Evolutionary conservation across 345 rosid species (phyloP).

Genomic region (Populus tremula): DNA sequence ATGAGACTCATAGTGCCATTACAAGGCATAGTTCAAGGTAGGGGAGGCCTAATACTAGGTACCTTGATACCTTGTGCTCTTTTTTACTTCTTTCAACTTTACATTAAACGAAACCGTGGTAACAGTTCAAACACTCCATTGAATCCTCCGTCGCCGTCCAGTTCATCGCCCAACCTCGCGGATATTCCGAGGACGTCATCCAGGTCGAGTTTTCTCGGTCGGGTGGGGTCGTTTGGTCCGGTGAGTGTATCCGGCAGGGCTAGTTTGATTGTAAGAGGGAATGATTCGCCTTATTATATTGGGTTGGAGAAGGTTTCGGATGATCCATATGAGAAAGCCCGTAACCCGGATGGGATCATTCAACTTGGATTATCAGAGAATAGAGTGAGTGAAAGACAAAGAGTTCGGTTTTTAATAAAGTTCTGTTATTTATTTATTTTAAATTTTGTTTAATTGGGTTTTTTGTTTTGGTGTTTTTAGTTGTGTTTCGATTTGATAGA

Average conservation of each 20-base stretch:
- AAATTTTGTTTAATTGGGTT: neutral
- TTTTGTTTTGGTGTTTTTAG: constrained; percentile 30
- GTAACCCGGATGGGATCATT: constrained; percentile 59
- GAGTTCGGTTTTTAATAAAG: too few species aligned
- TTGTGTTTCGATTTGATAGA: constrained; percentile 85
- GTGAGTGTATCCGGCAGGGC: constrained; percentile 61
- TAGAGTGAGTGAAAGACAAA: constrained; percentile 37
- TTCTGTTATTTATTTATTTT: neutral
- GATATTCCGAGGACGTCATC: constrained; percentile 56
- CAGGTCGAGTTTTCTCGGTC: constrained; percentile 43
- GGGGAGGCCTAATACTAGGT: constrained; percentile 77
- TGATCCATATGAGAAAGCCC: constrained; percentile 57
- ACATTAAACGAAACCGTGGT: constrained; percentile 65
- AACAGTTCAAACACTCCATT: constrained; percentile 14
- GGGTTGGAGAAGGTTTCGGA: constrained; percentile 55
- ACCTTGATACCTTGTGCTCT: constrained; percentile 87
- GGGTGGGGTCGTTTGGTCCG: constrained; percentile 50
- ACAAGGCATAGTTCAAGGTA: constrained; percentile 75
- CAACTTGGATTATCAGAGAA: constrained; percentile 92
- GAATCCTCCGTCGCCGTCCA: constrained; percentile 44
- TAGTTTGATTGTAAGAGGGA: constrained; percentile 47
- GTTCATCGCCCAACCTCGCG: constrained; percentile 41
- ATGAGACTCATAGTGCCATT: constrained; percentile 86
- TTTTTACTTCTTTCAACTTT: constrained; percentile 69
- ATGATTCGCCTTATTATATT: constrained; percentile 64